These are phyloP conservation scores for Apophysomyces trapeziformis DNA, from an alignment of 371 early-diverging fungal genomes.

Conservation along the genomic window DNA sequence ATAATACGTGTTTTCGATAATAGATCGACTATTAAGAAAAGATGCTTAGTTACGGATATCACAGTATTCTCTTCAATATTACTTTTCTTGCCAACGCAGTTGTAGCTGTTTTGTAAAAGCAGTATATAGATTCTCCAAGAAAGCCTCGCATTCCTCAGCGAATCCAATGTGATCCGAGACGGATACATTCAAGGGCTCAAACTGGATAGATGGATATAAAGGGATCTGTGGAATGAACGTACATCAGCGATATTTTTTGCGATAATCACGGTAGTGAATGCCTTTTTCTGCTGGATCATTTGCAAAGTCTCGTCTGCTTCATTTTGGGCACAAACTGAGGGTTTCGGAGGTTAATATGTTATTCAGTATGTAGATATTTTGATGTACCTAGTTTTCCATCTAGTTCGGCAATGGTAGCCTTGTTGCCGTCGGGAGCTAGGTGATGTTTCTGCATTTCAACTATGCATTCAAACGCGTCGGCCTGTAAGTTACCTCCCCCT, in stretches of 20 bases:
- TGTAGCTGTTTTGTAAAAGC: neutral
- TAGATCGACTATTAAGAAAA: neutral
- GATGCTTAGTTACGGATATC: neutral
- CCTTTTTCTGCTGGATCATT: neutral
- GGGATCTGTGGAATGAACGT: neutral
- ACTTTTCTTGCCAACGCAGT: conserved; percentile 1
- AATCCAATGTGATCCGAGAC: conserved; percentile 1
- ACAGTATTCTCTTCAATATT: neutral
- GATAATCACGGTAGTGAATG: neutral
- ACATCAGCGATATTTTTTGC: neutral
- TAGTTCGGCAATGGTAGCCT: neutral
- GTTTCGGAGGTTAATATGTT: neutral
- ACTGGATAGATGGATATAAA: conserved; percentile 1
- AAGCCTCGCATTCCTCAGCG: neutral
- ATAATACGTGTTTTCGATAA: conserved; percentile 5
- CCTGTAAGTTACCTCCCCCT: neutral
- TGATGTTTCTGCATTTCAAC: neutral
- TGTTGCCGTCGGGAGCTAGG: neutral
- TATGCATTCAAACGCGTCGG: conserved; percentile 8
- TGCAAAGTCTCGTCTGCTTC: neutral
- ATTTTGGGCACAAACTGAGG: neutral
- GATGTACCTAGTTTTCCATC: neutral
- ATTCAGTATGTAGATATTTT: neutral
- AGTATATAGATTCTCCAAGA: neutral
- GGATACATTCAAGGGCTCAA: neutral